These are phyloP conservation scores for Cordyceps cateniannulata DNA, from an alignment of 2,329 filamentous ascomycete genomes.

Conservation along the genomic window DNA sequence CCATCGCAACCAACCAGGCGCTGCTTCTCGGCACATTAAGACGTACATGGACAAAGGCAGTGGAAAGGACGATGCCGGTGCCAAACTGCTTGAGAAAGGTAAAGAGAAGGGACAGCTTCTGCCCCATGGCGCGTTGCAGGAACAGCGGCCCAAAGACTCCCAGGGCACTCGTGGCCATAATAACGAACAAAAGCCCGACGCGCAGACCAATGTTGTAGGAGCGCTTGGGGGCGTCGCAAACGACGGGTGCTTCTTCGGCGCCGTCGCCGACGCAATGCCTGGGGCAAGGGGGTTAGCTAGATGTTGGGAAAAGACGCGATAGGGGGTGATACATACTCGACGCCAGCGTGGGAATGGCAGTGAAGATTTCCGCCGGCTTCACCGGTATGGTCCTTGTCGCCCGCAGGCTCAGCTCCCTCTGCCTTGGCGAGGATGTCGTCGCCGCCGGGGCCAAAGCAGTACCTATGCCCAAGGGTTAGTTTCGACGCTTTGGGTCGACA, in stretches of 20 bases:
- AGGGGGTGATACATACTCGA: slow-evolving; percentile 49
- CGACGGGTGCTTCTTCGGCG: slow-evolving; percentile 28
- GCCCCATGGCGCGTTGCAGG: slow-evolving; percentile 49
- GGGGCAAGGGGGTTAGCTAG: slow-evolving; percentile 17
- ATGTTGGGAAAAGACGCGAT: background rate
- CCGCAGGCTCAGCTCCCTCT: slow-evolving; percentile 22
- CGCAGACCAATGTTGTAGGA: slow-evolving; percentile 64
- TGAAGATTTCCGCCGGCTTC: slow-evolving; percentile 28
- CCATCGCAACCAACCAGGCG: background rate
- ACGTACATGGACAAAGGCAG: slow-evolving; percentile 61
- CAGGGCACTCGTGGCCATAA: slow-evolving; percentile 60
- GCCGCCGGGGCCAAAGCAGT: slow-evolving; percentile 53
- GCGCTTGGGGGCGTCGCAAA: slow-evolving; percentile 39
- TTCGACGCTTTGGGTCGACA: background rate
- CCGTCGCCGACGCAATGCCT: slow-evolving; percentile 52
- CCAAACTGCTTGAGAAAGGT: slow-evolving; percentile 67
- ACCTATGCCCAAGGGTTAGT: slow-evolving; percentile 35
- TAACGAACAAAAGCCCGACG: slow-evolving; percentile 65
- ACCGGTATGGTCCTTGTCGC: slow-evolving; percentile 17
- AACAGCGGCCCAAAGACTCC: slow-evolving; percentile 64
- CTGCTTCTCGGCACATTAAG: background rate
- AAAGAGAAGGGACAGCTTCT: slow-evolving; percentile 44
- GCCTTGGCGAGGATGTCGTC: slow-evolving; percentile 52
- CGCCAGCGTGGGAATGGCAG: slow-evolving; percentile 70
- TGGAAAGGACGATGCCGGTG: slow-evolving; percentile 66